A percentile compares a stretch with the other conserved stretches of the same genome.
Evolutionary conservation across 371 early-diverging fungal species (phyloP).

Genomic region (Fennellomyces sp.): DNA sequence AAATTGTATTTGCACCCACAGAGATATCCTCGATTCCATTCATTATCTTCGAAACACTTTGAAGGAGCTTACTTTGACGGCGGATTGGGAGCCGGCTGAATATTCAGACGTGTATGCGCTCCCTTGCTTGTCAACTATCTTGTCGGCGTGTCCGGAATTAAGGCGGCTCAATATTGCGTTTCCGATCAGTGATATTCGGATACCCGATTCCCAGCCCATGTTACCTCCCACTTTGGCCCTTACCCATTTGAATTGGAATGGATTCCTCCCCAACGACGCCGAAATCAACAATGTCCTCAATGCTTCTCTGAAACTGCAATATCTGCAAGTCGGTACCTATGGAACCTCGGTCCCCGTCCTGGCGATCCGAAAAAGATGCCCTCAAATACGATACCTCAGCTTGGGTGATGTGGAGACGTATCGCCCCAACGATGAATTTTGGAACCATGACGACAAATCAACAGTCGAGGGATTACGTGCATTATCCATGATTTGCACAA

Average conservation of each 20-base stretch:
- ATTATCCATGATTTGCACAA: neutral
- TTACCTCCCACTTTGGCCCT: neutral
- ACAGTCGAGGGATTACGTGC: neutral
- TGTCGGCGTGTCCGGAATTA: neutral
- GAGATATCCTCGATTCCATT: neutral
- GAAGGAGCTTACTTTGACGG: neutral
- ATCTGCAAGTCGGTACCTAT: neutral
- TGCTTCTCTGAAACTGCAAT: neutral
- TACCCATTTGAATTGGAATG: neutral
- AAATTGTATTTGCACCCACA: slow-evolving; percentile 1
- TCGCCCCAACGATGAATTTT: neutral
- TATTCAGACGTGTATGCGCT: neutral
- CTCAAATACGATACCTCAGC: neutral
- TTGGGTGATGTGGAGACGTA: neutral
- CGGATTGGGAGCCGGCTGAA: neutral
- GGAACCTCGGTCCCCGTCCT: neutral
- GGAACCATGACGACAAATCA: neutral
- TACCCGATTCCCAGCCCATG: neutral
- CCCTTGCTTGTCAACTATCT: neutral
- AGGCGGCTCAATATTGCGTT: neutral
- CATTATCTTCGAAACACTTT: neutral
- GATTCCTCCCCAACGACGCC: neutral
- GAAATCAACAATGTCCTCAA: neutral
- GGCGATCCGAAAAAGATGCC: neutral
- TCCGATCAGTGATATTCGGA: neutral